Base-by-base conservation (phyloP, 1,284 basidiomycete species). In the Leucoagaricus sp. region DNA sequence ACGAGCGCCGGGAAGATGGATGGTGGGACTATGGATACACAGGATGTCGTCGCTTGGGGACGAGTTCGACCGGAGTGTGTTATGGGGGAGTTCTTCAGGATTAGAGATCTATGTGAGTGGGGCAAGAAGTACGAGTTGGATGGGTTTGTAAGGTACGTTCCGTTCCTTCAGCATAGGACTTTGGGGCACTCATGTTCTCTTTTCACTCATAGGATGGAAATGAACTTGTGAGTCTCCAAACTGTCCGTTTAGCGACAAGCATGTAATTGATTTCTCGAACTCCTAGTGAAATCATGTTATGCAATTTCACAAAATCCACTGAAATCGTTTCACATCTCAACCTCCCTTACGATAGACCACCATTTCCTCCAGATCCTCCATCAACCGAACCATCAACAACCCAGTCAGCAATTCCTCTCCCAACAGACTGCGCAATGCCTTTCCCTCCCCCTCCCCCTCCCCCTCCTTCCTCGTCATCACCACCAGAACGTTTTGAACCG, bases 281-380 rank as follows among this genome's bases (percentile, higher is more conserved):
- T 42, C 13, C 15, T 54, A 83, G 81, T 53, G 81, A 84, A 64
- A 69, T 80, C 25, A 81, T 83, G 77, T 63, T 81, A 3, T 83
- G 81, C 60, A 67, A 81, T 61, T 75, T 82, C 58, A 71, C 68
- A 3, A 61, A 68, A 6, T 76, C 78, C 1, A 61, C 82, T 13
- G 65, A 73, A 19, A 33, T 58, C 3, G 59, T 63, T n/a, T 63
- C 68, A 51, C 76, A 71, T 28, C 38, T 63, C 34, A 69, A 72
- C n/a, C 67, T 76, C 26, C 66, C 42, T 5, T n/a, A 60, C 3
- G 55, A 28, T 4, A 13, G 46, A 21, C 26, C 38, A 45, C 33
- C 46, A 44, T 15, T 3, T 1, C 25, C 19, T 2, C 15, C 23
- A 8, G 17, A 2, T 25, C 26, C 28, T 19, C 13, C 17, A 3